Evolutionary conservation across 1,139 yeast genomes (phyloP), one percentile per base, ranked within the genome.

Genomic region (Candida mesenterica): DNA sequence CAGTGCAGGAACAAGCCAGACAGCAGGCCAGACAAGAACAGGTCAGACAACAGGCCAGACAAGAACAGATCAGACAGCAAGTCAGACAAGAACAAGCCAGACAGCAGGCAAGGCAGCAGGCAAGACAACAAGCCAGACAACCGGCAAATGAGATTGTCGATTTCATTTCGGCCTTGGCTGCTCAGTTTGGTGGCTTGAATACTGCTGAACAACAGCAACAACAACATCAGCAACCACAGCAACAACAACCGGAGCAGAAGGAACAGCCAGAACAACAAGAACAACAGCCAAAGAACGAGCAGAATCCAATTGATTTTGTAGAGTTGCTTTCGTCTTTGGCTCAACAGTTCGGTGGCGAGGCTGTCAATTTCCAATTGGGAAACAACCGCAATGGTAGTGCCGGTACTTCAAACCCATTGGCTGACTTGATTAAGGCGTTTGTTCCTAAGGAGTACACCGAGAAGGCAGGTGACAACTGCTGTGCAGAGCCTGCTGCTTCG

Each of bases 371-470:
- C 17, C 28, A 12, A 25, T 25, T 14, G 6, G 26, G 14, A 5
- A 25, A 19, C 22, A 19, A 19, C 9, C 6, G 9, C 22, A 19
- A 19, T 19, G 22, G 8, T 19, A 19, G 9, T 19, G 22, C 22
- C 9, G 22, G 15, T 15, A 22, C 18, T n/a, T 24, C 31, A n/a
- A 28, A 33, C 10, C 32, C 36, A 13, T 28, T 33, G 22, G 28
- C 17, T 16, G 32, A 23, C 15, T 31, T 26, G 29, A 25, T 36
- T 17, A 32, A 25, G 18, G 31, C 34, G 3, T 36, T 36, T 22
- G 20, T 30, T 29, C 39, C 39, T 22, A 30, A 16, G n/a, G 28
- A 14, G 14, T 30, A 15, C 28, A 29, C 24, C 10, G 14, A 20
- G 34, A 20, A 19, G 32, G 34, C 16, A 34, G 14, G 10, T 25